phyloP scores from a whole-genome alignment of 2,329 filamentous ascomycete species.

The Thermomyces lanuginosus region DNA sequence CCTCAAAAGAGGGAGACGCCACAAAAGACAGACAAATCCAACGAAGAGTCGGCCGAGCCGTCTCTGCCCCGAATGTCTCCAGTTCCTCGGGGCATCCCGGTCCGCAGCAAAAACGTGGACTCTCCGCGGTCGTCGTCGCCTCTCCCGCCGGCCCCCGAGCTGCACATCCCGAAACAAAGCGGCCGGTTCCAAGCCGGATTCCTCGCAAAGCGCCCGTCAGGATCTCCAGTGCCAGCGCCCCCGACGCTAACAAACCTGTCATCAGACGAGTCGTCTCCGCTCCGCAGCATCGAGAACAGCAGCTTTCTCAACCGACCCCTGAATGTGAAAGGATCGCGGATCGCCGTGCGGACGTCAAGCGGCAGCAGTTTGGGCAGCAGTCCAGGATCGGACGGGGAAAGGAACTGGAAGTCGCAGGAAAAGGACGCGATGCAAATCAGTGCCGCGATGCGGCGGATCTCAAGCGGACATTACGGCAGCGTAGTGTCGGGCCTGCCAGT shows the following conservation, averaged over 20 bases:
- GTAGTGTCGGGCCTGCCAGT: conserved; percentile 22
- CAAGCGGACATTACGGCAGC: conserved; percentile 25
- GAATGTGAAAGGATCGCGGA: conserved; percentile 23
- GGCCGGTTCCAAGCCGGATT: conserved; percentile 82
- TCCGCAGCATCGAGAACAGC: conserved; percentile 37
- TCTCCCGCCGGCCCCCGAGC: conserved; percentile 39
- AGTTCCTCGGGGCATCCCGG: conserved; percentile 28
- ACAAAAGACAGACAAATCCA: conserved; percentile 34
- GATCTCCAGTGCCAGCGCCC: conserved; percentile 49
- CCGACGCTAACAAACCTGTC: conserved; percentile 43
- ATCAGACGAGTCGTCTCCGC: conserved; percentile 38
- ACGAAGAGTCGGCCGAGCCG: conserved; percentile 29
- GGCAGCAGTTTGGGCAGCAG: conserved; percentile 20
- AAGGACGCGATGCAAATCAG: conserved; percentile 39
- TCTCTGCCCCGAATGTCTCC: conserved; percentile 37
- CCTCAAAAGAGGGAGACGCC: no score
- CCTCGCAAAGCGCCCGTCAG: conserved; percentile 51
- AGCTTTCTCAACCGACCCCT: conserved; percentile 34
- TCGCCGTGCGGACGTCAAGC: conserved; percentile 24
- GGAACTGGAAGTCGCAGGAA: conserved; percentile 31
- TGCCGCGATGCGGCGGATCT: conserved; percentile 41
- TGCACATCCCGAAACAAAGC: conserved; percentile 47
- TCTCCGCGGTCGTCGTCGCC: conserved; percentile 36
- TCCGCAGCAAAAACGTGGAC: conserved; percentile 18
- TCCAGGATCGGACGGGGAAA: conserved; percentile 32